Base-by-base conservation (phyloP, 768 basidiomycete genomes). In the Gautieria morchelliformis region DNA sequence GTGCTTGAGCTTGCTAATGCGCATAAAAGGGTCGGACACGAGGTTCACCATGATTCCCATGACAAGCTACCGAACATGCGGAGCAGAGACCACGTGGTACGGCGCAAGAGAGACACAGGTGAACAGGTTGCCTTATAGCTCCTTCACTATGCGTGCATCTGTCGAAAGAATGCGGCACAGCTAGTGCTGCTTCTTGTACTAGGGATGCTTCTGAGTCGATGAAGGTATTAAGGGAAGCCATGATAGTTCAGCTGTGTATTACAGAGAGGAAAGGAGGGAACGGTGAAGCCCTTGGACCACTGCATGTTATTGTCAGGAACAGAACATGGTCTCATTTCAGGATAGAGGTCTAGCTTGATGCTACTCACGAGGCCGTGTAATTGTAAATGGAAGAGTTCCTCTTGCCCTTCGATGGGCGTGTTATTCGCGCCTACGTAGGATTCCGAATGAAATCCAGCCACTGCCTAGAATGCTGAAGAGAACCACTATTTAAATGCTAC, bases 11-110 rank as follows among this genome's bases (percentile, higher is more conserved):
- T 47, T 24, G 53, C 27, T 17, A 22, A 24, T 15, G n/a, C 17
- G 33, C n/a, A 59, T 52, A 42, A 35, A 56, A 50, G 27, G n/a
- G 37, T 40, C 35, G 14, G 10, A 37, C 35, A 37, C 14, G 14
- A 9, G 4, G 11, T 33, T 48, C 37, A 57, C 56, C 85, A 68
- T 91, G 89, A 67, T 89, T 76, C 14, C 87, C 87, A 66, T 93
- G 90, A 66, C 90, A 93, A 22, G 89, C 87, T 52, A 92, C 78
- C 30, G 87, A 89, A 70, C 90, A 93, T 7, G 90, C 85, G 15
- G 86, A 80, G 62, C 90, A 92, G 57, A 92, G 73, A 19, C 89
- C 89, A 55, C 81, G 80, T 20, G 77, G 74, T 52, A 76, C 75
- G 22, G 78, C 74, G 66, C 90, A 93, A 1, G 87, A 84, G 9